A percentile compares a stretch with the other conserved stretches of the same genome.
These are phyloP conservation scores for Ichthyophthirius multifiliis DNA, from an alignment of 169 alveolate genomes.

Conservation along the genomic window DNA sequence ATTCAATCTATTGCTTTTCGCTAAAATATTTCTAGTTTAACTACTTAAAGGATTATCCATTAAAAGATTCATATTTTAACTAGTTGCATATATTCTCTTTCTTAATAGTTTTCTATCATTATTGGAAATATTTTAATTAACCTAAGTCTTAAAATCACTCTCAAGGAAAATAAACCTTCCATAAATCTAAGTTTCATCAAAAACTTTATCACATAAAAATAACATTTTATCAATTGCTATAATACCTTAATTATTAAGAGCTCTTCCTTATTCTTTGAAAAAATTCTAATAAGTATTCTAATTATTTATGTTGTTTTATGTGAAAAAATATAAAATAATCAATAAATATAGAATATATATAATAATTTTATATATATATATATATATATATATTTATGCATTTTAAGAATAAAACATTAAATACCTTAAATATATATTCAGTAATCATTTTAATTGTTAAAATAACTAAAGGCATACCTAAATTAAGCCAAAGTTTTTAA, in stretches of 20 bases:
- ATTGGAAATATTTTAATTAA: neutral
- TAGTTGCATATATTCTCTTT: neutral
- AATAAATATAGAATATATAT: too few species aligned
- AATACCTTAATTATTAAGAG: neutral
- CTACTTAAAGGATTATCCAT: neutral
- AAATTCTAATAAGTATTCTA: neutral
- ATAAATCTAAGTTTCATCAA: neutral
- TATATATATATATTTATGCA: neutral
- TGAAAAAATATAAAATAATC: too few species aligned
- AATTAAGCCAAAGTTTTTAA: constrained; percentile 24
- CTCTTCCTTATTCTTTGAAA: neutral
- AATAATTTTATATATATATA: too few species aligned
- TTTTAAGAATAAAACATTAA: neutral
- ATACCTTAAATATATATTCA: constrained; percentile 24
- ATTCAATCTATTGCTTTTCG: neutral
- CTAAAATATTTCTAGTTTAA: neutral
- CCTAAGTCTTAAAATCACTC: neutral
- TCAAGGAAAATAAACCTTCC: neutral
- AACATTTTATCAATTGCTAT: neutral
- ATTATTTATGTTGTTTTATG: neutral
- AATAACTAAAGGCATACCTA: constrained; percentile 31
- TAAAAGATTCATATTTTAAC: neutral
- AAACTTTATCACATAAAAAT: neutral
- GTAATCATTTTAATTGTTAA: constrained; percentile 24
- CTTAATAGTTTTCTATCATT: neutral